Conservation (phyloP, 805 yeast species). For the Yarrowia sp. region DNA sequence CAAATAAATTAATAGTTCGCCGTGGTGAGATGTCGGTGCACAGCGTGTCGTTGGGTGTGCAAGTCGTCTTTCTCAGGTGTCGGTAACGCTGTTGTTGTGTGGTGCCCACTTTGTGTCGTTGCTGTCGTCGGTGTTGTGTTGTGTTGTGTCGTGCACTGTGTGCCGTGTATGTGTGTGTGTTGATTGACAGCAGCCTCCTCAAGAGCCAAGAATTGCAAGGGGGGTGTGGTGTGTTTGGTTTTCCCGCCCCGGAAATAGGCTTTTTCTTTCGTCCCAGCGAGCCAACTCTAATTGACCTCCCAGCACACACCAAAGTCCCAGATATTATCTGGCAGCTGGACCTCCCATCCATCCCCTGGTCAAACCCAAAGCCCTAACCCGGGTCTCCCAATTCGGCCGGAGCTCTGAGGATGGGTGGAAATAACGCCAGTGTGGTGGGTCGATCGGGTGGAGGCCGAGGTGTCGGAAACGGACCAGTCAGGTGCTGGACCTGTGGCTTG, state of each 20-base stretch:
- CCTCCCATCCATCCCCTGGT: neutral
- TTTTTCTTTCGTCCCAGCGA: constrained; percentile 17
- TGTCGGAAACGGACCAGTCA: neutral
- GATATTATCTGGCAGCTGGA: neutral
- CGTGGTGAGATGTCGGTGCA: neutral
- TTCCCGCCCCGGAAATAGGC: neutral
- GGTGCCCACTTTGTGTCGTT: neutral
- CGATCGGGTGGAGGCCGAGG: neutral
- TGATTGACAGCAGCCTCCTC: neutral
- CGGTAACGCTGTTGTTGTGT: neutral
- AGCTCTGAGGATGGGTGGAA: neutral
- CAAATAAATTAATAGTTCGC: constrained; percentile 5
- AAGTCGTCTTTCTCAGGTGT: neutral
- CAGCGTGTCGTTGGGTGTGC: neutral
- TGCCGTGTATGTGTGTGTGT: neutral
- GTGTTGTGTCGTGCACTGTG: neutral
- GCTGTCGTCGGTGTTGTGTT: constrained; percentile 11
- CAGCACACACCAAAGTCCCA: neutral
- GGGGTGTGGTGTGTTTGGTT: constrained; percentile 3
- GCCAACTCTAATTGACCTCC: neutral
- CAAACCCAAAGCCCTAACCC: constrained; percentile 1
- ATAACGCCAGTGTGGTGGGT: constrained; percentile 14
- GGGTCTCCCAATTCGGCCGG: neutral
- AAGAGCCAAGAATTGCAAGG: neutral
- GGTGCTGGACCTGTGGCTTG: neutral